phyloP scores from a whole-genome alignment of 2,329 filamentous ascomycete species.

The Epicoccum sorghinum region DNA sequence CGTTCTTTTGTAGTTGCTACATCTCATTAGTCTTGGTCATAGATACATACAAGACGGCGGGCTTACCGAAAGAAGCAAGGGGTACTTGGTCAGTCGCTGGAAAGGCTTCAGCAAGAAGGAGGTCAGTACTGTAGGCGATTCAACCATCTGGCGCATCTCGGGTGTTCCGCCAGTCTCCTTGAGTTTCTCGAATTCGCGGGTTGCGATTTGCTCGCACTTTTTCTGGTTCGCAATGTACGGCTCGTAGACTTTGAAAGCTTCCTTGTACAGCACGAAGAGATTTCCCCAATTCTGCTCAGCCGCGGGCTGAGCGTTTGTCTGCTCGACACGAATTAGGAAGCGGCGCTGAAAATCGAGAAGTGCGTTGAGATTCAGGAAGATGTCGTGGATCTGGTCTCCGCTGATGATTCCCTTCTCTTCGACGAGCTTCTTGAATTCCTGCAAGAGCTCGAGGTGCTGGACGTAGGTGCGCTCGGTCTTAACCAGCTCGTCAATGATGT shows the following conservation, averaged over 20 bases:
- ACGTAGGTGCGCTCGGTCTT: slow-evolving; percentile 98
- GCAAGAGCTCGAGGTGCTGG: slow-evolving; percentile 91
- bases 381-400: slow-evolving; percentile 89
- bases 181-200: slow-evolving; percentile 86
- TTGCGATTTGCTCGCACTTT: slow-evolving; percentile 84
- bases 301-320: slow-evolving; percentile 83
- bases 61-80: slow-evolving; percentile 79
- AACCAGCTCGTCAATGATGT: slow-evolving; percentile 89
- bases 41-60: slow-evolving; percentile 1
- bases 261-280: slow-evolving; percentile 84
- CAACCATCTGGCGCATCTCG: slow-evolving; percentile 73
- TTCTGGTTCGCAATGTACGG: slow-evolving; percentile 97
- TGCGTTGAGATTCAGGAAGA: slow-evolving; percentile 94
- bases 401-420: slow-evolving; percentile 87
- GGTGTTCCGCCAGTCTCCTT: slow-evolving; percentile 69
- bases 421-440: slow-evolving; percentile 87
- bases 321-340: slow-evolving; percentile 94
- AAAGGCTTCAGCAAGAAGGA: slow-evolving; percentile 96
- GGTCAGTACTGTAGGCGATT: slow-evolving; percentile 84
- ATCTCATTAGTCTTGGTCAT: slow-evolving; percentile 8
- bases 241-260: slow-evolving; percentile 90
- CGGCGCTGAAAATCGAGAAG: slow-evolving; percentile 94
- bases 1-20: slow-evolving; percentile 86
- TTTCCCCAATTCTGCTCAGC: slow-evolving; percentile 89
- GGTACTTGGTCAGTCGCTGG: slow-evolving; percentile 93